Base-by-base conservation (phyloP, 208 protist species). In the Crithidia sp. region DNA sequence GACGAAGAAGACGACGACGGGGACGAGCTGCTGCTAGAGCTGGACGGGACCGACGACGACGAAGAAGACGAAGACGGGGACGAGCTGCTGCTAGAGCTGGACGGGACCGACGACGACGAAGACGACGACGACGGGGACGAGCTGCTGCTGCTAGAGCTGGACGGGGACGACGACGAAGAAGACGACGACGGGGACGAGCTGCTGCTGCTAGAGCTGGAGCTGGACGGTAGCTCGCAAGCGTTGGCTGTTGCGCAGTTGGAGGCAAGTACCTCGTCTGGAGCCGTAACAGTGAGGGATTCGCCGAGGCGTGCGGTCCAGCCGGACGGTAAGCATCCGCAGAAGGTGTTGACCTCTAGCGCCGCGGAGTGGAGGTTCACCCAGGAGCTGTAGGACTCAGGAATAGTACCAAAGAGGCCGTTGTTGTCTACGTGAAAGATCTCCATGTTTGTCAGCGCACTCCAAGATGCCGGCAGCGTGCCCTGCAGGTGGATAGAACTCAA, bases 401-500 rank as follows among this genome's bases (percentile, higher is more conserved):
- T 7, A 16, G 41, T 37, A 41, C 58, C 41, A 28, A 2, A 3
- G 41, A 63, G 58, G 4, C 50, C 3, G 58, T 50, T 63, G 6
- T 16, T 41, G 28, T 59, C 55, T 4, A 59, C 19, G 3, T 28
- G 55, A 28, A 59, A 28, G 55, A 17, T 41, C 13, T 4, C 55
- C 16, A 59, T 16, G 19, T 6, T 59, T 36, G 55, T 12, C 19
- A 59, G 5, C 28, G 16, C 16, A 40, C 19, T 28, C 55, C 55
- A 59, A 16, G 55, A 36, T 13, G 28, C 28, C 28, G 55, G 55
- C 55, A 59, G 28, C 16, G 65, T 70, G 41, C 65, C 65, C 5
- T n/a, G 16, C 52, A 70, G 53, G 5, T 54, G n/a, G 54, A 61
- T 70, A n/a, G 9, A 9, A 54, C 52, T 40, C 36, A 3, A 70